phyloP scores from a whole-genome alignment of 2,329 filamentous ascomycete species.

The Phialophora tarda region DNA sequence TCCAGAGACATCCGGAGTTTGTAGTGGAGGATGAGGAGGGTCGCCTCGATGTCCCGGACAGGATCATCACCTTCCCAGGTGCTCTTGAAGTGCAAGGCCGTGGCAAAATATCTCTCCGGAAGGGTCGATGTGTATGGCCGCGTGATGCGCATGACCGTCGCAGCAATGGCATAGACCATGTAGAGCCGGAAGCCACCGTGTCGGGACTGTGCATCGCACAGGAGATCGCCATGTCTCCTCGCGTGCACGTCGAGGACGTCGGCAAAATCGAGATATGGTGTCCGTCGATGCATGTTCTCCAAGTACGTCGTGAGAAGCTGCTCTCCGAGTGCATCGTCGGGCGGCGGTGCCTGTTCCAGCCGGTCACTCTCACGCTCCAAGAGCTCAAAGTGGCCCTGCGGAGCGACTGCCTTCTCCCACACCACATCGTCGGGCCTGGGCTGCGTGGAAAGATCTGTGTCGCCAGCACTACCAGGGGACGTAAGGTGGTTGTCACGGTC shows the following conservation, averaged over 20 bases:
- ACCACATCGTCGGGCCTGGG: neutral
- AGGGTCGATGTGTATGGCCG: neutral
- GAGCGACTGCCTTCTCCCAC: neutral
- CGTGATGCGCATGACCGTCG: slow-evolving; percentile 2
- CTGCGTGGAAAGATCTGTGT: too few species aligned
- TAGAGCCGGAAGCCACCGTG: neutral
- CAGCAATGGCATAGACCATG: slow-evolving; percentile 1
- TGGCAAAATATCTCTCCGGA: slow-evolving; percentile 7
- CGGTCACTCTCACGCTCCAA: neutral
- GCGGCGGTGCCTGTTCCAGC: neutral
- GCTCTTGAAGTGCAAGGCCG: slow-evolving; percentile 3
- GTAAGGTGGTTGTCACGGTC: neutral
- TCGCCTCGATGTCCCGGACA: slow-evolving; percentile 10
- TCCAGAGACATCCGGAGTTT: slow-evolving; percentile 4
- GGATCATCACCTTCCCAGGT: slow-evolving; percentile 4
- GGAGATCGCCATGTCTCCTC: neutral
- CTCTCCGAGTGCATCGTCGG: neutral
- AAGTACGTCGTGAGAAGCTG: slow-evolving; percentile 5
- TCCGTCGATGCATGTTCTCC: slow-evolving; percentile 1
- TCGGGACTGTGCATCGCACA: too few species aligned
- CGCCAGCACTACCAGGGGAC: too few species aligned
- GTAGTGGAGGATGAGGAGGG: slow-evolving; percentile 7
- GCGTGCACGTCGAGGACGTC: neutral
- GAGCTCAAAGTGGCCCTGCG: neutral
- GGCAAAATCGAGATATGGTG: neutral